These are phyloP conservation scores for Populus tremula DNA, from an alignment of 345 rosid genomes.

Conservation along the genomic window DNA sequence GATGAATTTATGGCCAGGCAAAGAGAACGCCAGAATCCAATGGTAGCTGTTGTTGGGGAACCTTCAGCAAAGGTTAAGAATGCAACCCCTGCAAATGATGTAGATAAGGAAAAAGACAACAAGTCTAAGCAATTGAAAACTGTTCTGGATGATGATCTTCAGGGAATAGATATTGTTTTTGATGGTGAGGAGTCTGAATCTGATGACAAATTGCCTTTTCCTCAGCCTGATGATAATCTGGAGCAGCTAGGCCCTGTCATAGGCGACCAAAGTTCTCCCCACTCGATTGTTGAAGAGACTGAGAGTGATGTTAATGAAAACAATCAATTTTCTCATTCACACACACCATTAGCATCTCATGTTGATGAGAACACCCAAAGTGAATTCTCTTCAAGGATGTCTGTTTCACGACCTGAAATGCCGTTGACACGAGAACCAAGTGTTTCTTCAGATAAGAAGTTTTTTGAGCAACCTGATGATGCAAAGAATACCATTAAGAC, in stretches of 20 bases:
- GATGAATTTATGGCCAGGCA: slow-evolving; percentile 99
- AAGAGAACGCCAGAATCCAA: slow-evolving; percentile 80
- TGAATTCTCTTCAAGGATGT: slow-evolving; percentile 90
- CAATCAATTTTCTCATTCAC: slow-evolving; percentile 63
- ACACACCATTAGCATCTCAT: slow-evolving; percentile 63
- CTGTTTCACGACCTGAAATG: slow-evolving; percentile 65
- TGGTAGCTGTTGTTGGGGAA: slow-evolving; percentile 64
- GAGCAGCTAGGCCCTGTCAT: slow-evolving; percentile 69
- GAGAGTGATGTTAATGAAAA: slow-evolving; percentile 76
- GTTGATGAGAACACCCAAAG: slow-evolving; percentile 73
- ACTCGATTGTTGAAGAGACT: slow-evolving; percentile 88
- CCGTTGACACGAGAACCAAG: slow-evolving; percentile 74
- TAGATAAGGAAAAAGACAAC: slow-evolving; percentile 51
- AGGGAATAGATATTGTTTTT: slow-evolving; percentile 89
- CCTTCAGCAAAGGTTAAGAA: slow-evolving; percentile 52
- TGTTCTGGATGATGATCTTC: slow-evolving; percentile 90
- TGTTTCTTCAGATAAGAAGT: slow-evolving; percentile 76
- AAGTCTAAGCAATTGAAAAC: slow-evolving; percentile 76
- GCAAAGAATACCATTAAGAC: slow-evolving; percentile 46
- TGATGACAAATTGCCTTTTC: slow-evolving; percentile 83
- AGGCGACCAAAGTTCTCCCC: slow-evolving; percentile 78
- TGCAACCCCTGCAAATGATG: slow-evolving; percentile 39
- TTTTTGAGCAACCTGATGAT: slow-evolving; percentile 71
- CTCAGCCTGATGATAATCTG: slow-evolving; percentile 86
- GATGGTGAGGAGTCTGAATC: slow-evolving; percentile 93